phyloP scores from a whole-genome alignment of 148 eudicot species.

The Nyssa sinensis region DNA sequence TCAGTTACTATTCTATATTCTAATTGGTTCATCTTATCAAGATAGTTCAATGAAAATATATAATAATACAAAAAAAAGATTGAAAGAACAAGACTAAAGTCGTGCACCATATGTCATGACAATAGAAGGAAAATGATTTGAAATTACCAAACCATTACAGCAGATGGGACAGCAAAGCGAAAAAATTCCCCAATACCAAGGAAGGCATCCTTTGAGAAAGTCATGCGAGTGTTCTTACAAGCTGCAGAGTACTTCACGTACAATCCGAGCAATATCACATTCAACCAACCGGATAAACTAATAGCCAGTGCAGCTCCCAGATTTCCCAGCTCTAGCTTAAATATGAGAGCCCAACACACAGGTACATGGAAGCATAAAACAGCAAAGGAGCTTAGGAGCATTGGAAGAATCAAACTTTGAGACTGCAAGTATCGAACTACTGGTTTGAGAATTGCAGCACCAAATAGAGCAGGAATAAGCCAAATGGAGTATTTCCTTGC shows the following conservation, averaged over 20 bases:
- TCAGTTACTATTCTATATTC: too few species aligned
- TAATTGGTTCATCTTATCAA: too few species aligned
- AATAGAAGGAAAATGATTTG: neutral
- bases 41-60: too few species aligned
- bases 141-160: constrained; percentile 42
- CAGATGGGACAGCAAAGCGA: constrained; percentile 36
- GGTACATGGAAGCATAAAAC: constrained; percentile 34
- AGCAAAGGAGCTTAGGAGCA: constrained; percentile 26
- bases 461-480: constrained; percentile 36
- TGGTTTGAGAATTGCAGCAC: constrained; percentile 30
- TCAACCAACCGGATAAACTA: constrained; percentile 31
- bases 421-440: constrained; percentile 31
- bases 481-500: constrained; percentile 36
- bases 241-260: constrained; percentile 27
- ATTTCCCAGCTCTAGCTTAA: constrained; percentile 25
- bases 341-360: constrained; percentile 36
- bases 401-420: constrained; percentile 31
- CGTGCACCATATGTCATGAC: too few species aligned
- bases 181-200: constrained; percentile 22
- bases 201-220: constrained; percentile 26
- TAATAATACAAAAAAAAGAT: too few species aligned
- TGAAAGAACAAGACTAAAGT: too few species aligned
- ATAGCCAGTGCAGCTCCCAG: constrained; percentile 33
- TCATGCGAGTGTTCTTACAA: constrained; percentile 22
- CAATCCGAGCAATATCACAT: constrained; percentile 20